Evolutionary conservation across 2,329 filamentous ascomycete genomes (phyloP).

Genomic region (Paraphaeosphaeria sporulosa): DNA sequence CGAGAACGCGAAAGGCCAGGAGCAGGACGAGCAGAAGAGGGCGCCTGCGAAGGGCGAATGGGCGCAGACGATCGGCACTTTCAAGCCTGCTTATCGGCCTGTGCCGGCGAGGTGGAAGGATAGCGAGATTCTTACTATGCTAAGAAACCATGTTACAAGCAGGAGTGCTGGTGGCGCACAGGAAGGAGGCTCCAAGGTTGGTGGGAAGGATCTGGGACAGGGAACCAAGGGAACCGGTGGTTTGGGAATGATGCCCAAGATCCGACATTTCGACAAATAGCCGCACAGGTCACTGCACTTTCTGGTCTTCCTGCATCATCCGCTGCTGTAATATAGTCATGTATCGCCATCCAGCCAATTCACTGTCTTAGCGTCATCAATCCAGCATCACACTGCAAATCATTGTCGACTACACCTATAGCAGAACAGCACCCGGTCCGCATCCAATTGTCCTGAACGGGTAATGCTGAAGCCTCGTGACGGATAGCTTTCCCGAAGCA

Average conservation of each 20-base stretch:
- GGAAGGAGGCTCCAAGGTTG: constrained; percentile 46
- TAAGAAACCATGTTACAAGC: constrained; percentile 81
- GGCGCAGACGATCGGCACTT: constrained; percentile 94
- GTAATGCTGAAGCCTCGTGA: background rate
- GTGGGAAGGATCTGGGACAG: constrained; percentile 41
- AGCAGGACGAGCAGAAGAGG: constrained; percentile 58
- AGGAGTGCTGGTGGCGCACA: constrained; percentile 68
- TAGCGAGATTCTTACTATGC: constrained; percentile 77
- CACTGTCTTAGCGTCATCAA: background rate
- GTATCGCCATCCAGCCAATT: constrained; percentile 1
- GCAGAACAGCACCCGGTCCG: background rate
- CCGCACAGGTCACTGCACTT: background rate
- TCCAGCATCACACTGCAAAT: background rate
- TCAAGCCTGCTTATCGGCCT: constrained; percentile 90
- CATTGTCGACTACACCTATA: background rate
- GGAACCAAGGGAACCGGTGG: constrained; percentile 48
- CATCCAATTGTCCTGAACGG: background rate
- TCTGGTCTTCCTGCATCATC: background rate
- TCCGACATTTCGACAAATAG: constrained; percentile 56
- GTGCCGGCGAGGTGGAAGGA: constrained; percentile 86
- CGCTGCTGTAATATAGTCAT: constrained; percentile 1
- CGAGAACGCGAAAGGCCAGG: constrained; percentile 55
- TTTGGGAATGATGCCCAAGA: constrained; percentile 60
- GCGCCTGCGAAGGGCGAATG: constrained; percentile 77
- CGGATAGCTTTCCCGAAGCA: background rate